These are phyloP conservation scores for Lachancea kluyveri DNA, from an alignment of 805 yeast genomes.

Conservation along the genomic window DNA sequence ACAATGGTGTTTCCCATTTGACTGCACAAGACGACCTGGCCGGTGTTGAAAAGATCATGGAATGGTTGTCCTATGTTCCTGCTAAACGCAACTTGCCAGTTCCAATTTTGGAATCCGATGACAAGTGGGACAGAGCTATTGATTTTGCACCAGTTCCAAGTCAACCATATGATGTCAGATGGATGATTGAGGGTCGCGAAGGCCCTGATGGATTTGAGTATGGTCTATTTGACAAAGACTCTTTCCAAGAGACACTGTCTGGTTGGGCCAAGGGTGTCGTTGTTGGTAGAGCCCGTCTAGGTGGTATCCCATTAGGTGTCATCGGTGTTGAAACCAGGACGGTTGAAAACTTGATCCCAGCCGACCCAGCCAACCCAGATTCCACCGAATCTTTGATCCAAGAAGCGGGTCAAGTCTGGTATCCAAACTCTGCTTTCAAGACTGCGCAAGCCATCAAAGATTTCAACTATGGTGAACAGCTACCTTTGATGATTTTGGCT, in stretches of 20 bases:
- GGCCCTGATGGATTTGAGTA: conserved; percentile 66
- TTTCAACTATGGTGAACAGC: conserved; percentile 95
- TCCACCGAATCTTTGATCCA: conserved; percentile 82
- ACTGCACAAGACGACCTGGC: conserved; percentile 96
- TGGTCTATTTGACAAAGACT: conserved; percentile 88
- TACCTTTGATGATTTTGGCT: conserved; percentile 95
- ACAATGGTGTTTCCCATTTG: conserved; percentile 95
- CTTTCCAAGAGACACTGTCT: conserved; percentile 92
- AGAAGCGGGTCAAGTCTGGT: conserved; percentile 99
- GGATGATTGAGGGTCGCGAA: conserved; percentile 85
- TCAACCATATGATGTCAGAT: conserved; percentile 84
- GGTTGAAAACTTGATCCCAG: conserved; percentile 87
- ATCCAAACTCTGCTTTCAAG: conserved; percentile 98
- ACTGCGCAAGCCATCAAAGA: conserved; percentile 98
- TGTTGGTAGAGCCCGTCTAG: conserved; percentile 96
- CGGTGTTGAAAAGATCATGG: conserved; percentile 90
- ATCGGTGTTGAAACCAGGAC: conserved; percentile 92
- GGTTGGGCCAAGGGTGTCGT: conserved; percentile 99
- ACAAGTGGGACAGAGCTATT: conserved; percentile 90
- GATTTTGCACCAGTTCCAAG: conserved; percentile 68
- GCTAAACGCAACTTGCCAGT: conserved; percentile 85
- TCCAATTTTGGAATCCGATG: conserved; percentile 77
- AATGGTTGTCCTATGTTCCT: conserved; percentile 95
- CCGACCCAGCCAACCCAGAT: conserved; percentile 97
- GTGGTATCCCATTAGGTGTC: conserved; percentile 98